Evolutionary conservation across 805 yeast species (phyloP), one percentile per base, ranked within the genome.

Genomic region (Ogataea wickerhamii): DNA sequence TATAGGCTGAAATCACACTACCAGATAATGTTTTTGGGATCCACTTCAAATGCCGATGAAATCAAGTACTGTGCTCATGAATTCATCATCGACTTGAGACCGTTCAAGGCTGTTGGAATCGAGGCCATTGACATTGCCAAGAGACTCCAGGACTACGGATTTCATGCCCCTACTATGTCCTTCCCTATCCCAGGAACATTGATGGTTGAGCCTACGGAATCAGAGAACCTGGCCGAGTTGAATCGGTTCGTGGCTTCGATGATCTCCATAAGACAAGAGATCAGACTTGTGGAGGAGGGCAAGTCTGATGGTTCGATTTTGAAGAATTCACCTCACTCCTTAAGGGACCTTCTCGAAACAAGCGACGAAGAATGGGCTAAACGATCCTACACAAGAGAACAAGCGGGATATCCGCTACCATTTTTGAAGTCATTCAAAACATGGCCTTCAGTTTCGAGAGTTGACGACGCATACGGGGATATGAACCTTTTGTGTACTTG

Each of bases 141-240:
- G 70, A 79, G 98, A 64, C 73, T 93, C 44, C 98, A 93, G 67
- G 98, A 93, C 66, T 93, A 91, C 61, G 96, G 98, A 0, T 93
- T 93, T 78, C 98, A 93, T 64, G 96, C 96, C 1, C 98, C 98
- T 45, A 93, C 98, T 18, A 81, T 93, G 86, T 93, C 98, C 2
- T 93, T 93, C 86, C 98, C 98, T 7, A 95, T 93, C 36, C 91
- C 97, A 4, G 95, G 95, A 45, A 93, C 98, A 2, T 73, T 93
- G 52, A 93, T 93, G 98, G 79, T 93, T 47, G 98, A 93, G 68
- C 98, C 98, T 43, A 93, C 98, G 3, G 98, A 93, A 67, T 82
- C 93, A 14, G 98, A 93, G 67, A 79, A 87, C 56, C 66, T 82
- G 55, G 85, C 73, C 39, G 98, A 93, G 66, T 71, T 93, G 45